These are phyloP conservation scores for Botryotinia globosa DNA, from an alignment of 2,329 filamentous ascomycete species.

Conservation along the genomic window DNA sequence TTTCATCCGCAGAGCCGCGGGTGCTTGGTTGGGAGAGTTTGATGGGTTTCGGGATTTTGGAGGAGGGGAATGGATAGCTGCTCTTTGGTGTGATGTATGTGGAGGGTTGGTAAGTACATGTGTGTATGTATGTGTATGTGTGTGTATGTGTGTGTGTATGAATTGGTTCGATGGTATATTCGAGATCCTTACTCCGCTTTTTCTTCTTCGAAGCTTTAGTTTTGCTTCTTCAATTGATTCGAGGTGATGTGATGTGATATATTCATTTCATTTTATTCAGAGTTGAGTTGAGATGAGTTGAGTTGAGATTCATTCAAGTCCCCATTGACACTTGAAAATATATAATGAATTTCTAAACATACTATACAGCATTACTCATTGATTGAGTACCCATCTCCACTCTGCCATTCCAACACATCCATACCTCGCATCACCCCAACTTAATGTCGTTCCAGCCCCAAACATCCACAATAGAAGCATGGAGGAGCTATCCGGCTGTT, in stretches of 20 bases:
- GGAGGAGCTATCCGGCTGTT: constrained; percentile 46
- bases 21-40: background rate
- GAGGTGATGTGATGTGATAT: background rate
- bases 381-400: background rate
- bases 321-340: background rate
- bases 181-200: background rate
- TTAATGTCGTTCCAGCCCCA: constrained; percentile 32
- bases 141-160: background rate
- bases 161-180: background rate
- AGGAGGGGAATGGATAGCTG: background rate
- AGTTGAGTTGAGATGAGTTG: background rate
- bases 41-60: background rate
- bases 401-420: background rate
- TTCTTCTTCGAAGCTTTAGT: background rate
- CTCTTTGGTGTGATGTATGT: background rate
- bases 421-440: constrained; percentile 26
- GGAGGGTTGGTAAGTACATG: background rate
- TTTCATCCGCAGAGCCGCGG: constrained; percentile 31
- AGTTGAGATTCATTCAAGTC: background rate
- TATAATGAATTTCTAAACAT: background rate
- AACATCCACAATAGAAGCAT: constrained; percentile 23
- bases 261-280: background rate
- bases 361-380: background rate
- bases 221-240: background rate
- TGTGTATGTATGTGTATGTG: background rate